Conservation (phyloP, 164 flowering plant species). For the Hamamelis virginiana region DNA sequence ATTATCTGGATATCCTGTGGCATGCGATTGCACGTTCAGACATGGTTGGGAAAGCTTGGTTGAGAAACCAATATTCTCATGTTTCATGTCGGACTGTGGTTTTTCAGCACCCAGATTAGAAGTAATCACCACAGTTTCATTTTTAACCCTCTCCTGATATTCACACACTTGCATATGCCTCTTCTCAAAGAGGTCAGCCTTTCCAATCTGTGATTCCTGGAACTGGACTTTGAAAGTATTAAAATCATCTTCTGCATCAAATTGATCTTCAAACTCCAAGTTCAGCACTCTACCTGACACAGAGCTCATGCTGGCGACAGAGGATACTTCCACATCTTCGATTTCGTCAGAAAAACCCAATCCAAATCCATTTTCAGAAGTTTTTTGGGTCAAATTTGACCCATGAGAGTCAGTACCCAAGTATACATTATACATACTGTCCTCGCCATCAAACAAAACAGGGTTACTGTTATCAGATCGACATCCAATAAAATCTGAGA, state of each 20-base stretch:
- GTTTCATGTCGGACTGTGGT: neutral
- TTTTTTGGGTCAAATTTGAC: constrained; percentile 11
- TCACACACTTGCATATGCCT: neutral
- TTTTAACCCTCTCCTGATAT: constrained; percentile 13
- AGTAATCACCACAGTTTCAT: constrained; percentile 6
- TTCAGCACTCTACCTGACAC: constrained; percentile 25
- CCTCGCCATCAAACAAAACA: constrained; percentile 19
- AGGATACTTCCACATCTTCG: constrained; percentile 31
- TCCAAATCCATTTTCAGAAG: constrained; percentile 8
- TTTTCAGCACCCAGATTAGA: constrained; percentile 6
- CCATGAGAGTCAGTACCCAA: constrained; percentile 15
- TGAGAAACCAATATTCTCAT: constrained; percentile 10
- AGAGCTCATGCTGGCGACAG: constrained; percentile 25
- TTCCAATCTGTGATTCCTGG: constrained; percentile 16
- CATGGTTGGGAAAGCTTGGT: constrained; percentile 2
- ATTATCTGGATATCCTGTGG: neutral
- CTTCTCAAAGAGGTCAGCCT: constrained; percentile 7
- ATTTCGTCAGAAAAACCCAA: constrained; percentile 16
- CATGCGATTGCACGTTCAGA: neutral
- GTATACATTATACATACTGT: constrained; percentile 9
- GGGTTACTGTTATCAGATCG: constrained; percentile 11
- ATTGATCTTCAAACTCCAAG: constrained; percentile 28
- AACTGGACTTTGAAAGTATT: constrained; percentile 1
- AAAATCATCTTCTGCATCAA: constrained; percentile 21
- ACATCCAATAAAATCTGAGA: constrained; percentile 20